phyloP scores from a whole-genome alignment of 176 grass and related monocot species.

The Ananas comosus region DNA sequence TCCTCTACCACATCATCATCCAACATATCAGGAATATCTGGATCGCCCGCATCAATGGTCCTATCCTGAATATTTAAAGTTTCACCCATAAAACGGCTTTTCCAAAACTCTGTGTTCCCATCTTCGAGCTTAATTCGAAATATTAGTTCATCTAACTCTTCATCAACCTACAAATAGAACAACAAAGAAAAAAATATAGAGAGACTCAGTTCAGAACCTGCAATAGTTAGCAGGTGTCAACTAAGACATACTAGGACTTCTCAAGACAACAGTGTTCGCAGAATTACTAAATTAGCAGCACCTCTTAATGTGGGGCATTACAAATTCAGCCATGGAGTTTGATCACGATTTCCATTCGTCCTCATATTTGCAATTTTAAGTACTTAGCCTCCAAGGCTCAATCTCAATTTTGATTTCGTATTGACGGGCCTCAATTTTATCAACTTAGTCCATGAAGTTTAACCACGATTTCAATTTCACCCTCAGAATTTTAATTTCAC shows the following conservation, averaged over 20 bases:
- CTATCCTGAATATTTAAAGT: constrained; percentile 52
- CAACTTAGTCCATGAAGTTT: no score
- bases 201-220: background rate
- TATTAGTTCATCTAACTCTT: constrained; percentile 74
- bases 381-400: no score
- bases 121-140: constrained; percentile 87
- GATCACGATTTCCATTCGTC: no score
- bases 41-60: constrained; percentile 34
- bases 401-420: no score
- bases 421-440: no score
- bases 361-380: no score
- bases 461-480: no score
- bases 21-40: constrained; percentile 39
- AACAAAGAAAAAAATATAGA: background rate
- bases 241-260: constrained; percentile 7
- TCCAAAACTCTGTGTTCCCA: constrained; percentile 95
- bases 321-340: no score
- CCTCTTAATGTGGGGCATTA: no score
- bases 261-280: background rate
- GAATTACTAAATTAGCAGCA: no score
- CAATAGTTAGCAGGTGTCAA: background rate
- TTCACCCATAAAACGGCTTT: constrained; percentile 83
- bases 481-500: no score
- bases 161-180: constrained; percentile 59
- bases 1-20: constrained; percentile 47